phyloP scores from a whole-genome alignment of 352 stramenopile species.

The Globisporangium middletonii region DNA sequence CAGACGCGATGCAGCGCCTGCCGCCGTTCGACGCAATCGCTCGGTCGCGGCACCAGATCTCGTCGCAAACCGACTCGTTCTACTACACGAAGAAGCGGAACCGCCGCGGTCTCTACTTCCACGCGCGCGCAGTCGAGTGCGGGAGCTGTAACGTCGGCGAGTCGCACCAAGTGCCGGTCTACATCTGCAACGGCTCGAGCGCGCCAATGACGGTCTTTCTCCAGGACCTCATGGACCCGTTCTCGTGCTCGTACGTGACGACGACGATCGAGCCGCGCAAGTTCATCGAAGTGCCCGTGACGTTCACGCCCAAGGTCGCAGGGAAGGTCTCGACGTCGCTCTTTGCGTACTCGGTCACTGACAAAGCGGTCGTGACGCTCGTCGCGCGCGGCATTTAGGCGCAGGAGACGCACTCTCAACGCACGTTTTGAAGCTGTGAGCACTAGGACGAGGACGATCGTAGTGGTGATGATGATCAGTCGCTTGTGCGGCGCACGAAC shows the following conservation, averaged over 20 bases:
- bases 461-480: neutral
- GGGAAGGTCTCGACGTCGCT: conserved; percentile 81
- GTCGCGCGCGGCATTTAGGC: conserved; percentile 58
- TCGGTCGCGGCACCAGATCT: conserved; percentile 55
- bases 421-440: neutral
- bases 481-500: neutral
- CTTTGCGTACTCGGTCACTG: conserved; percentile 69
- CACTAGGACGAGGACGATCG: too few relatives aligned
- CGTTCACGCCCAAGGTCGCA: conserved; percentile 67
- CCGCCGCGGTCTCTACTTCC: conserved; percentile 74
- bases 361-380: conserved; percentile 77
- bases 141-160: conserved; percentile 65
- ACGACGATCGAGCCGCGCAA: conserved; percentile 78
- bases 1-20: conserved; percentile 27
- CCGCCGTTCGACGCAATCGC: conserved; percentile 58
- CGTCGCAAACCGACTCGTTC: conserved; percentile 73
- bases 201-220: conserved; percentile 80
- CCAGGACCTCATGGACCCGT: conserved; percentile 70
- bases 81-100: conserved; percentile 82
- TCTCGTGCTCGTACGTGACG: conserved; percentile 65
- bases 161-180: conserved; percentile 75
- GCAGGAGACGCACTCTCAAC: neutral
- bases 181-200: conserved; percentile 83
- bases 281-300: conserved; percentile 80
- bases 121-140: conserved; percentile 78